Evolutionary conservation across 495 filamentous ascomycete genomes (phyloP).

Genomic region (Penicillium manginii): DNA sequence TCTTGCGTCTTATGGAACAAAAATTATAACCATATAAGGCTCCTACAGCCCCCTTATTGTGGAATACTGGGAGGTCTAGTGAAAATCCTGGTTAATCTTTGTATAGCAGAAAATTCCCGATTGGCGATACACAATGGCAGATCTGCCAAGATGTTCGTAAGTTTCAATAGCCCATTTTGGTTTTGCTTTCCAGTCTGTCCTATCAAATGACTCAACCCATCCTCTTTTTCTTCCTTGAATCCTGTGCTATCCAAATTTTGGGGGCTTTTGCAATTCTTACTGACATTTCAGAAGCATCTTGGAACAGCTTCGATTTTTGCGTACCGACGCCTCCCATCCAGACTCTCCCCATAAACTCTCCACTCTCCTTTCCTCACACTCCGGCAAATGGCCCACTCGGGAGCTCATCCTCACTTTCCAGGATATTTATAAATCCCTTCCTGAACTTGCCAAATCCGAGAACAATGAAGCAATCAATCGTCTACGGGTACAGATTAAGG

Average conservation of each 20-base stretch:
- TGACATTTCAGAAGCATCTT: constrained; percentile 11
- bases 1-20: background rate
- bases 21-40: background rate
- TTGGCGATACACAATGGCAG: constrained; percentile 14
- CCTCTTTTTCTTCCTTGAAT: background rate
- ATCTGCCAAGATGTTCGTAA: constrained; percentile 11
- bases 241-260: background rate
- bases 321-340: constrained; percentile 18
- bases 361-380: constrained; percentile 12
- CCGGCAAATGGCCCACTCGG: constrained; percentile 13
- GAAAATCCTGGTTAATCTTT: background rate
- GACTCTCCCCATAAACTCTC: constrained; percentile 13
- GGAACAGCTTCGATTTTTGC: constrained; percentile 19
- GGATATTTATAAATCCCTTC: constrained; percentile 20
- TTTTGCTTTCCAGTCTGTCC: background rate
- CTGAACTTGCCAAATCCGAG: constrained; percentile 12
- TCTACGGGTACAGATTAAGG: constrained; percentile 19
- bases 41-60: background rate
- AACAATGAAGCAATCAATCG: constrained; percentile 13
- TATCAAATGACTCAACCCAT: background rate
- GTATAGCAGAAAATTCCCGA: background rate
- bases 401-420: constrained; percentile 17
- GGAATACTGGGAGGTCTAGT: background rate
- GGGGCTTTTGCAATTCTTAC: background rate
- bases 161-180: background rate